phyloP scores from a whole-genome alignment of 805 yeast species.

The Lipomyces yamadae region DNA sequence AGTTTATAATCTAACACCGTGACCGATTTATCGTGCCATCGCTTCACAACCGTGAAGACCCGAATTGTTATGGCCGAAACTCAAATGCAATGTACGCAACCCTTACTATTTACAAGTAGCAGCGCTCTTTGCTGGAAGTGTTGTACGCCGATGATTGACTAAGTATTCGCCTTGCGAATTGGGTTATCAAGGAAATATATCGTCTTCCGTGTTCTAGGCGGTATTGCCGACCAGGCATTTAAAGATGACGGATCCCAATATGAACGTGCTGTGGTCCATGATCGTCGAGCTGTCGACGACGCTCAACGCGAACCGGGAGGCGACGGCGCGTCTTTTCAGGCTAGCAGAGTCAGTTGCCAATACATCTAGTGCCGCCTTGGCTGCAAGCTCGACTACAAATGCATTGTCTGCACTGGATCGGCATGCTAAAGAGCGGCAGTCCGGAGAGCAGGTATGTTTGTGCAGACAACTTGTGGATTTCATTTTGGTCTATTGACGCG shows the following conservation, averaged over 20 bases:
- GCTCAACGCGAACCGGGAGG: slow-evolving; percentile 33
- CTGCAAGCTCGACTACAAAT: slow-evolving; percentile 19
- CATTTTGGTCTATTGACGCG: not conserved
- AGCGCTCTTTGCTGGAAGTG: no score
- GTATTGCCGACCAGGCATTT: not conserved
- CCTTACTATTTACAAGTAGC: no score
- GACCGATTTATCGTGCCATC: no score
- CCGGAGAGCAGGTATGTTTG: not conserved
- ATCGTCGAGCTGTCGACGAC: slow-evolving; percentile 31
- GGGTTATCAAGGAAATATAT: no score
- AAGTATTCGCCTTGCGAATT: not conserved
- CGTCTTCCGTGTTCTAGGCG: not conserved
- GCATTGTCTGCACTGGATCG: slow-evolving; percentile 19
- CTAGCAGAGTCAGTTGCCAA: slow-evolving; percentile 32
- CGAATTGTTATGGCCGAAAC: no score
- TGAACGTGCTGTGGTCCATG: slow-evolving; percentile 35
- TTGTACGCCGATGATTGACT: no score
- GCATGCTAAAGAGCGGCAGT: slow-evolving; percentile 3
- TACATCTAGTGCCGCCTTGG: slow-evolving; percentile 22
- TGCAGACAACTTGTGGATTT: not conserved
- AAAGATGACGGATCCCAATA: slow-evolving; percentile 31
- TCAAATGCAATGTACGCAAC: no score
- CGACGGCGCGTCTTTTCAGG: slow-evolving; percentile 32
- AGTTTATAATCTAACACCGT: no score
- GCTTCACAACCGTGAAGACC: no score